A percentile compares a stretch with the other conserved stretches of the same genome.
Conservation (phyloP, 306 rosid species). For the Sophora flavescens region DNA sequence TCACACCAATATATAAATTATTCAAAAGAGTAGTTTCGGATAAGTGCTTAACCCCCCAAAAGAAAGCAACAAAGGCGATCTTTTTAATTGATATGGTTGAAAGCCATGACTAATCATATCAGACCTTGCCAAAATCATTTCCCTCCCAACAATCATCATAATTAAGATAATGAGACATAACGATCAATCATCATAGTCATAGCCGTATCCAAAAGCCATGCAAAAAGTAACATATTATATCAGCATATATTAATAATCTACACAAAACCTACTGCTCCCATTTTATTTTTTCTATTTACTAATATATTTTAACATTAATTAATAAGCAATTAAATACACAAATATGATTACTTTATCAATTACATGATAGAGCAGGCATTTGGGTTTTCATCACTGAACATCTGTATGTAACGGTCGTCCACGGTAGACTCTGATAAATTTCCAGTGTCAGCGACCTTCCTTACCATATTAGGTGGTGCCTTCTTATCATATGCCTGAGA, state of each 20-base stretch:
- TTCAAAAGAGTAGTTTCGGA: no score
- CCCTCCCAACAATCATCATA: neutral
- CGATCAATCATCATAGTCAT: neutral
- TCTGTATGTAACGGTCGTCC: slow-evolving; percentile 60
- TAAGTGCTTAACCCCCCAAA: no score
- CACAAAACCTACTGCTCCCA: neutral
- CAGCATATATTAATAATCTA: neutral
- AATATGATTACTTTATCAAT: neutral
- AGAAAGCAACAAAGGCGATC: no score
- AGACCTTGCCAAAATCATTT: no score
- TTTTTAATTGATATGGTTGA: no score
- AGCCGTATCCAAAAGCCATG: slow-evolving; percentile 2
- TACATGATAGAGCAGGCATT: slow-evolving; percentile 87
- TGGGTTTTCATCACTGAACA: slow-evolving; percentile 94
- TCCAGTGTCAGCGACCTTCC: slow-evolving; percentile 67
- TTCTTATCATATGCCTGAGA: slow-evolving; percentile 92
- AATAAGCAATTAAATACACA: neutral
- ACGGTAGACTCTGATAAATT: slow-evolving; percentile 62
- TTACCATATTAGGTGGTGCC: slow-evolving; percentile 97
- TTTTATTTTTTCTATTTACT: neutral
- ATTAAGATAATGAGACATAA: slow-evolving; percentile 9
- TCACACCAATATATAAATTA: no score
- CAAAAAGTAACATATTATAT: slow-evolving; percentile 8
- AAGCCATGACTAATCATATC: no score
- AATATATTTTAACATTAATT: neutral